Percentiles rank a stretch among this genome's conserved stretches.
Evolutionary conservation across 2,329 filamentous ascomycete genomes (phyloP).

Genomic region (Sarocladium brachiariae): DNA sequence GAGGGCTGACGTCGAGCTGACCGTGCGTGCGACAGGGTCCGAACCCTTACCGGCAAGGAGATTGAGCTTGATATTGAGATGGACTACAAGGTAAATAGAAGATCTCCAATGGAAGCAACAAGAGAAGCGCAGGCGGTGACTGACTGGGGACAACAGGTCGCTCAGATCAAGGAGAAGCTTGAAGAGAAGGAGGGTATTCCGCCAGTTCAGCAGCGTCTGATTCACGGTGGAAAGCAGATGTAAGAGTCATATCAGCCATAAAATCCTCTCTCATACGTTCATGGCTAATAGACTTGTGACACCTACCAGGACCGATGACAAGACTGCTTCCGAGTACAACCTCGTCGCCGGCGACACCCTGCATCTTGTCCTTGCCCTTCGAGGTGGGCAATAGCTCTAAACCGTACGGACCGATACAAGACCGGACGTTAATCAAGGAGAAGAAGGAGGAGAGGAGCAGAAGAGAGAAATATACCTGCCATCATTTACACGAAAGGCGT

Average conservation of each 20-base stretch:
- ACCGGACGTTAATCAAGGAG: background rate
- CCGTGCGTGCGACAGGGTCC: constrained; percentile 58
- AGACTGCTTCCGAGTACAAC: constrained; percentile 82
- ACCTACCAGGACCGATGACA: constrained; percentile 75
- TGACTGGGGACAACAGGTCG: constrained; percentile 56
- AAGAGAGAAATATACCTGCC: background rate
- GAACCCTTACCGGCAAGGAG: constrained; percentile 96
- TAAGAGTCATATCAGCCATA: too few species aligned
- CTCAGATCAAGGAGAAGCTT: constrained; percentile 96
- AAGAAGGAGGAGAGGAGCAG: background rate
- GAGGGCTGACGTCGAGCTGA: constrained; percentile 17
- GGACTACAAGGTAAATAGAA: constrained; percentile 91
- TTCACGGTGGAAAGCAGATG: constrained; percentile 98
- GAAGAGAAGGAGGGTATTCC: constrained; percentile 99
- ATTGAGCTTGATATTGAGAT: constrained; percentile 97
- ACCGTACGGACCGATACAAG: background rate
- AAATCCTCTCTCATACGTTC: too few species aligned
- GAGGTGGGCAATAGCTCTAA: constrained; percentile 54
- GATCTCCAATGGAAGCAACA: too few species aligned
- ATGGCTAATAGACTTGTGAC: too few species aligned
- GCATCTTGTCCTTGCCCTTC: constrained; percentile 89
- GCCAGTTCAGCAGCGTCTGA: constrained; percentile 90
- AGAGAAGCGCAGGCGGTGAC: too few species aligned
- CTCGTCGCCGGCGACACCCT: constrained; percentile 89
- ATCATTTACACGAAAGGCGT: constrained; percentile 1